Evolutionary conservation across 345 rosid species (phyloP), one percentile per base, ranked within the genome.

Genomic region (Pseudoturritis turrita): DNA sequence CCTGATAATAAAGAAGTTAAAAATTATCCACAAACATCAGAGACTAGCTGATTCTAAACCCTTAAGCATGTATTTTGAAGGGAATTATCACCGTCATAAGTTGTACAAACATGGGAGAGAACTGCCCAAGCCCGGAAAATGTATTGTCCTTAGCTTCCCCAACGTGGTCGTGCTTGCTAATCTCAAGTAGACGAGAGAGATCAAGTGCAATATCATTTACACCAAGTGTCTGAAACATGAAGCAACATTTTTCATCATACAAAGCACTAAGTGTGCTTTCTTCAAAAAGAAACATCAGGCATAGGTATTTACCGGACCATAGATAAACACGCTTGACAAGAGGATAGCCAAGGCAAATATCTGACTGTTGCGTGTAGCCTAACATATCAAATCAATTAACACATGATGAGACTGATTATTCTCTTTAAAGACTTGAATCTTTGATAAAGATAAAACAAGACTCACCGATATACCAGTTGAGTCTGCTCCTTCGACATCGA

Each of bases 241-340:
- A 52, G 45, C 69, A 58, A 18, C 22, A 47, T 7, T 15, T 6
- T 0, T 22, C 5, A 2, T 59, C 22, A 45, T 14, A 70, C 71
- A 55, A 12, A 61, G 31, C 36, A 49, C 62, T 12, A 44, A 7
- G 13, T 26, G 3, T 36, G 49, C 2, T 31, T 33, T 17, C 26
- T 59, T 43, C 10, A 41, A 2, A 47, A 31, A 53, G 6, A 15
- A 64, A 31, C 17, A 13, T 15, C 45, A 22, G 40, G 13, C n/a
- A n/a, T 23, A 46, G 50, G 28, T 69, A 65, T 19, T 80, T 47
- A 73, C 83, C 79, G 71, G 79, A 69, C 80, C 82, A 62, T 68
- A 82, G 62, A 82, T 78, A 49, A 80, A 75, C 58, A 82, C 74
- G 60, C 77, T 82, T 56, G 82, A 82, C 41, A 82, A 49, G 71